These are phyloP conservation scores for Saccharomyces eubayanus DNA, from an alignment of 805 yeast species.

Conservation along the genomic window DNA sequence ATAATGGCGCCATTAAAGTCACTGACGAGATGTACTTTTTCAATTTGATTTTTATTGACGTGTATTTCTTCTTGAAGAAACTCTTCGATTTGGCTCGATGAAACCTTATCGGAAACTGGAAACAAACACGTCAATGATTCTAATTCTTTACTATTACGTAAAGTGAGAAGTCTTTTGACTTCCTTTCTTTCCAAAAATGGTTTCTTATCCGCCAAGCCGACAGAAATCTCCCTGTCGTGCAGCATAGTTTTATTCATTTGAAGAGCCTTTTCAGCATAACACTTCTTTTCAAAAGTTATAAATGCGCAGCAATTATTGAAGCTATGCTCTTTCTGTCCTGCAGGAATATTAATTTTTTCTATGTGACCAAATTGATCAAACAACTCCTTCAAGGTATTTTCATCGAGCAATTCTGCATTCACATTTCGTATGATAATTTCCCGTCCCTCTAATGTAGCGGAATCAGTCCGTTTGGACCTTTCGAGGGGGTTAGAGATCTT, in stretches of 20 bases:
- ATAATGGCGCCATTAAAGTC: conserved; percentile 43
- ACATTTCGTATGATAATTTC: conserved; percentile 51
- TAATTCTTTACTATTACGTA: conserved; percentile 8
- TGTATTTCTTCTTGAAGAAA: conserved; percentile 10
- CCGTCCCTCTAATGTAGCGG: conserved; percentile 41
- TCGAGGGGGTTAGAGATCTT: conserved; percentile 54
- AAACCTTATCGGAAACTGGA: conserved; percentile 25
- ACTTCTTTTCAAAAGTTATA: conserved; percentile 38
- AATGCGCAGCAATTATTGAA: conserved; percentile 60
- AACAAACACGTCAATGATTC: conserved; percentile 16
- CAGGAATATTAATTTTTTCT: conserved; percentile 36
- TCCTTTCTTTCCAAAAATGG: conserved; percentile 30
- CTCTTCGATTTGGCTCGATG: conserved; percentile 15
- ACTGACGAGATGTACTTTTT: conserved; percentile 39
- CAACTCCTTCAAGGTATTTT: conserved; percentile 31
- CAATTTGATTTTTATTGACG: conserved; percentile 21
- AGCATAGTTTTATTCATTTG: conserved; percentile 35
- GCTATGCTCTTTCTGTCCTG: conserved; percentile 13
- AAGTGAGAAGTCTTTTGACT: conserved; percentile 24
- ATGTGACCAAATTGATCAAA: conserved; percentile 47
- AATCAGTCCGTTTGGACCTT: conserved; percentile 36
- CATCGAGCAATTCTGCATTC: conserved; percentile 38
- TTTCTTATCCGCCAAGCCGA: conserved; percentile 40
- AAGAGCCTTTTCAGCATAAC: conserved; percentile 43
- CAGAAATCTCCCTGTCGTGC: conserved; percentile 41